These are phyloP conservation scores for Trypanosoma scelopori DNA, from an alignment of 208 protist genomes.

Conservation along the genomic window DNA sequence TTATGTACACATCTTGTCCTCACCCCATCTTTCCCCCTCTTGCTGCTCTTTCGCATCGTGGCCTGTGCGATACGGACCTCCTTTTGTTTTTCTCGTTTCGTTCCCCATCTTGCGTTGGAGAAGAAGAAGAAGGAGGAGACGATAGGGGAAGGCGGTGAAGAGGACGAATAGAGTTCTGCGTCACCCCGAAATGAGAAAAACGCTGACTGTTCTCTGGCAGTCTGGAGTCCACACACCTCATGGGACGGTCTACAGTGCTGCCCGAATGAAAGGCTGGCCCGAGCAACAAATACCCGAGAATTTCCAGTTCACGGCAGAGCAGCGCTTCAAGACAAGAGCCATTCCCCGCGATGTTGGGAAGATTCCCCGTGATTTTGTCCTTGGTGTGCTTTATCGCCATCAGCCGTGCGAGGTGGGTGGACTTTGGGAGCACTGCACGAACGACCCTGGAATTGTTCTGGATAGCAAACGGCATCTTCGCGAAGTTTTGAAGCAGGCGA, in stretches of 20 bases:
- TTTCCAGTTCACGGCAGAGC: conserved; percentile 77
- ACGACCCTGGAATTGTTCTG: conserved; percentile 81
- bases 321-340: conserved; percentile 70
- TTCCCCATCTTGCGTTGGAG: no score
- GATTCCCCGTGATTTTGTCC: conserved; percentile 85
- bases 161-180: no score
- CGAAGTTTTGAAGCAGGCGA: conserved; percentile 82
- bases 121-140: no score
- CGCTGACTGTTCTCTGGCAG: conserved; percentile 50
- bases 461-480: conserved; percentile 91
- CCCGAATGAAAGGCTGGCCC: conserved; percentile 84
- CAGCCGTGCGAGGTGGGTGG: conserved; percentile 86
- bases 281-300: conserved; percentile 70
- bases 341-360: conserved; percentile 84
- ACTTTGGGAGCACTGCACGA: conserved; percentile 81
- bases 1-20: no score
- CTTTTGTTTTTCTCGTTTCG: no score
- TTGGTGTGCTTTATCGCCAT: conserved; percentile 86
- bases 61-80: no score
- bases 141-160: no score
- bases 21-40: no score
- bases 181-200: conserved; percentile 37
- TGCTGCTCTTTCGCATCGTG: no score
- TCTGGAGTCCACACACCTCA: conserved; percentile 70
- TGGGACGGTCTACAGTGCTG: conserved; percentile 56